Evolutionary conservation across 2,329 filamentous ascomycete genomes (phyloP), one percentile per base, ranked within the genome.

Genomic region (Talaromyces sp.): DNA sequence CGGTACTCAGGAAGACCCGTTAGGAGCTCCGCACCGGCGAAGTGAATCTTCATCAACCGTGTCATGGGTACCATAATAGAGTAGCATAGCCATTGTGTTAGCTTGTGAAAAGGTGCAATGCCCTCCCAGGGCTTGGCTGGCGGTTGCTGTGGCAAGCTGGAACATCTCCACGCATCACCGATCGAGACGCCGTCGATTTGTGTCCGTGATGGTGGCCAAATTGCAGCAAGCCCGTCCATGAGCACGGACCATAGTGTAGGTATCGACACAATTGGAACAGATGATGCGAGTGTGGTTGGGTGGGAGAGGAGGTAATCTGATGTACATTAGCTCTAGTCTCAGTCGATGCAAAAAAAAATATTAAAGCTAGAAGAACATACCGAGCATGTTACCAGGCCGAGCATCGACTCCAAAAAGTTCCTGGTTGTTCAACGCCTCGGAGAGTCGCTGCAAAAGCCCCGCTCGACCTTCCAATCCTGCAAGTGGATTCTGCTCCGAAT

Each of bases 81-180:
- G 77, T 96, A 96, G 57, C 90, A 91, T 62, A 97, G 87, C 93
- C 93, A 97, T 70, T 91, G 88, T 0, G 88, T 90, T 8, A 90
- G 84, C 78, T 96, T 96, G 81, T 97, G 93, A 80, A 96, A 96
- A 0, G 92, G 92, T 11, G 93, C 85, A 69, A 96, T 93, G 68
- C 83, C 88, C 73, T 93, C 90, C 89, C 89, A 92, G 0, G 86
- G 83, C 67, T 87, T 81, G 6, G 84, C 84, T 67, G 88, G 82
- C 75, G 89, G 86, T 1, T 80, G 79, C 52, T 82, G 80, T 0
- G 92, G 92, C 86, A 98, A 91, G 35, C 88, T 86, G 11, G 85
- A 87, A 77, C 93, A 96, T 0, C 89, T 90, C 95, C 95, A 99
- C 25, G 95, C 93, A 73, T 99, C 95, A 61, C 95, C 95, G 16